These are phyloP conservation scores for Sideroxylon spinosum DNA, from an alignment of 179 eudicot species.

Conservation along the genomic window DNA sequence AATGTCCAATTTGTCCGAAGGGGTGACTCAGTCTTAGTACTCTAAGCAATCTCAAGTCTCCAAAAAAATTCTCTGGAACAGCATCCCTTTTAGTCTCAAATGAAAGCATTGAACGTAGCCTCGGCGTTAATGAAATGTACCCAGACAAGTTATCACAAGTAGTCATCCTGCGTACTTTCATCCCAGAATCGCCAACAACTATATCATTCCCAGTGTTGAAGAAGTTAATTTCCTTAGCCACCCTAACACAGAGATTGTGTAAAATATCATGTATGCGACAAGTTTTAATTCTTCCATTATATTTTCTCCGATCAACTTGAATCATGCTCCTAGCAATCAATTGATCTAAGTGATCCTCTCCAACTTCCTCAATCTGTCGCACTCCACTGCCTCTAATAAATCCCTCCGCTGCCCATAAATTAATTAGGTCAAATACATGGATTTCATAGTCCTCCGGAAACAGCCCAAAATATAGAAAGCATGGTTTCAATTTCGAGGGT, in stretches of 20 bases:
- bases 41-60: no score
- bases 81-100: no score
- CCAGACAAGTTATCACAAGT: no score
- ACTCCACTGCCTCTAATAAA: background rate
- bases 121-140: background rate
- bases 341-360: slow-evolving; percentile 3
- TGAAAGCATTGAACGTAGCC: slow-evolving; percentile 2
- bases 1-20: no score
- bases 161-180: background rate
- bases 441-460: slow-evolving; percentile 18
- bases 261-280: slow-evolving; percentile 22
- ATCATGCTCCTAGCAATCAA: slow-evolving; percentile 14
- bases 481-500: slow-evolving; percentile 11
- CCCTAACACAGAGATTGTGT: background rate
- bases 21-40: no score
- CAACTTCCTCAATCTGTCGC: background rate
- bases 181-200: background rate
- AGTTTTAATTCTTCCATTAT: slow-evolving; percentile 6
- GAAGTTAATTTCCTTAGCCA: slow-evolving; percentile 11
- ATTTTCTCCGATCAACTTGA: slow-evolving; percentile 16
- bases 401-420: slow-evolving; percentile 16
- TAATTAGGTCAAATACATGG: background rate
- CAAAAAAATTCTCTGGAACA: no score
- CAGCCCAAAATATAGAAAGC: slow-evolving; percentile 19
- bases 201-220: background rate